phyloP scores from a whole-genome alignment of 139 green algal species.

The Chlamydomonas eustigma region DNA sequence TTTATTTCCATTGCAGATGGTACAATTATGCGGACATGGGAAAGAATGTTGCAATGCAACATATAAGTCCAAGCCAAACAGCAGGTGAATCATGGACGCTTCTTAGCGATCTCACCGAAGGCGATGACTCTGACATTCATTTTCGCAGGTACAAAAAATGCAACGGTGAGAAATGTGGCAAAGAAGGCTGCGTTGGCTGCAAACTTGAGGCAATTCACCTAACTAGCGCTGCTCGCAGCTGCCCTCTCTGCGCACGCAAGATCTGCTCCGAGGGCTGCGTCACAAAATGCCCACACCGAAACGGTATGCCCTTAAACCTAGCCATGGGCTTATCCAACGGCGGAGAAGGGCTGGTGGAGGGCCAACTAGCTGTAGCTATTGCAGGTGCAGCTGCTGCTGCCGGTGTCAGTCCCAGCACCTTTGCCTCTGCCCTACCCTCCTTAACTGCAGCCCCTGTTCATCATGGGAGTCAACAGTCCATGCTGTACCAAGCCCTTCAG shows the following conservation, averaged over 20 bases:
- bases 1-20: slow-evolving; percentile 4
- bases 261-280: neutral
- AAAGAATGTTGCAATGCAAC: neutral
- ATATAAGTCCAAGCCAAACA: neutral
- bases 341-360: neutral
- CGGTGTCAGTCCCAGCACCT: no score
- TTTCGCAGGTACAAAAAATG: neutral
- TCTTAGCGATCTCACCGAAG: neutral
- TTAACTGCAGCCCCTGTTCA: neutral
- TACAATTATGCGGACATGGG: neutral
- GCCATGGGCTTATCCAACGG: no score
- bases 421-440: neutral
- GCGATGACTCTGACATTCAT: neutral
- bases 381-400: neutral
- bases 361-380: neutral
- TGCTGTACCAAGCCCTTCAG: neutral
- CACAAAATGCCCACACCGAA: neutral
- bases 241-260: neutral
- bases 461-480: neutral
- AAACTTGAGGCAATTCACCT: neutral
- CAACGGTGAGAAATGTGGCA: neutral
- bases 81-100: neutral
- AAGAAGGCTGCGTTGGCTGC: neutral
- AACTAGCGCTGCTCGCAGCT: neutral
- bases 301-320: neutral